A percentile compares a stretch with the other conserved stretches of the same genome.
Conservation (phyloP, 352 stramenopile species). For the Pythium scleroteichum region DNA sequence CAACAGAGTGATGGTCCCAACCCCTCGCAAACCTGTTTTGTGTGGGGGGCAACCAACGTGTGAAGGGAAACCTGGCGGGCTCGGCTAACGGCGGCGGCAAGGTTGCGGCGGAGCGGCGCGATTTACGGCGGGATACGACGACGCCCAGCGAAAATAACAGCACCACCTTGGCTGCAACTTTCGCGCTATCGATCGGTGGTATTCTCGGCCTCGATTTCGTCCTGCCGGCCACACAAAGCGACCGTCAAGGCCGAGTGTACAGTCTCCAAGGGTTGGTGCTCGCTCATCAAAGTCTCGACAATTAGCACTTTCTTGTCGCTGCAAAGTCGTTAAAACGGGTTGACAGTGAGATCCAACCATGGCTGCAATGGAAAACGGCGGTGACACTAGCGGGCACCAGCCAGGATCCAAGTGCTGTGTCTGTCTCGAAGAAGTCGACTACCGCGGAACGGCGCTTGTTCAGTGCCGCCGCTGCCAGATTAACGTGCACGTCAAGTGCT, state of each 20-base stretch:
- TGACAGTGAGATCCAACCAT: not conserved
- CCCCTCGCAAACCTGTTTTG: slow-evolving; percentile 2
- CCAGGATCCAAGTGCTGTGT: slow-evolving; percentile 51
- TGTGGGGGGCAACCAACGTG: slow-evolving; percentile 5
- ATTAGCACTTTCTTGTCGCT: not conserved
- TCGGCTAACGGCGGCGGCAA: not conserved
- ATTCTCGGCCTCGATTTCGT: not conserved
- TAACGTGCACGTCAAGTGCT: slow-evolving; percentile 78
- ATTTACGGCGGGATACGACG: not conserved
- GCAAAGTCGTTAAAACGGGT: not conserved
- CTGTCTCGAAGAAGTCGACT: slow-evolving; percentile 71
- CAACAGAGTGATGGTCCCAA: slow-evolving; percentile 11
- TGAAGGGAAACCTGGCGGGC: slow-evolving; percentile 20
- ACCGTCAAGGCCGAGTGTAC: not conserved
- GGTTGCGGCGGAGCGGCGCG: slow-evolving; percentile 3
- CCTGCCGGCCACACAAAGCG: slow-evolving; percentile 1
- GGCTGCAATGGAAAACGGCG: not conserved
- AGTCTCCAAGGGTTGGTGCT: too few relatives aligned
- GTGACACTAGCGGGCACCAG: not conserved
- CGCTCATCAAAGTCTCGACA: too few relatives aligned
- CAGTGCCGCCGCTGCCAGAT: slow-evolving; percentile 64
- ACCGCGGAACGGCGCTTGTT: slow-evolving; percentile 58
- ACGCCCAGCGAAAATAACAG: not conserved
- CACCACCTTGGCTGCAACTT: not conserved
- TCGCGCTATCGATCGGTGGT: slow-evolving; percentile 6